Evolutionary conservation across 139 green algal species (phyloP), one percentile per base, ranked within the genome.

Genomic region (Edaphochlamys debaryana): DNA sequence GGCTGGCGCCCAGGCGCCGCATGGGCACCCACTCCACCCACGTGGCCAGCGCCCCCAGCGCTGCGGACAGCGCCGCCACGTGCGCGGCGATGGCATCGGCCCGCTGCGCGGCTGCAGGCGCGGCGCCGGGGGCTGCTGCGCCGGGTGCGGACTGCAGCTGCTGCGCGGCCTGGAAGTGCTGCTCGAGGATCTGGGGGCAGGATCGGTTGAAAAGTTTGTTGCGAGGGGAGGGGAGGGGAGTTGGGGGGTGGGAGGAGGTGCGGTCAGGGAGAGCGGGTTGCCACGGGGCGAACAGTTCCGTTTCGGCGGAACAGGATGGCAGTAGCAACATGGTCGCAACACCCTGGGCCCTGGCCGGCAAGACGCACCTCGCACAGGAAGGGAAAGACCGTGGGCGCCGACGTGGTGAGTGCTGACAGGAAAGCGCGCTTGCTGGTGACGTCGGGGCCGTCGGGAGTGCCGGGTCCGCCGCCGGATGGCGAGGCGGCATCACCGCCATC

Each of bases 21-120:
- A 96, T 87, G 2, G 93, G 94, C 19, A 92, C 91, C 94, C 94
- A 97, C 79, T 95, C 94, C 62, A 93, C 92, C 87, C 87, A 91
- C 7, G 87, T 89, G 77, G 17, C n/a, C 41, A 87, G 80, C 58
- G 71, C 76, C 81, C 80, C 87, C 17, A 96, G 80, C 4, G 90
- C 93, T 37, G 90, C 88, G 27, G 82, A 85, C 2, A 96, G 77
- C 45, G 77, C 77, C 0, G 42, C 77, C 22, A 83, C 34, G 66
- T 83, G 77, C 34, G 77, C 63, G 7, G 77, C 41, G 15, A 81
- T 45, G 4, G 41, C 52, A 13, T 71, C 75, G 0, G 22, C 25
- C 4, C 75, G 58, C 58, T 71, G 60, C 22, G 40, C 27, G 36
- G 67, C 6, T 37, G n/a, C 5, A 37, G n/a, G 11, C 64, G 50